A percentile compares a stretch with the other conserved stretches of the same genome.
Conservation (phyloP, 108 stramenopile genomes). For the Pseudonitzschia pungens region DNA sequence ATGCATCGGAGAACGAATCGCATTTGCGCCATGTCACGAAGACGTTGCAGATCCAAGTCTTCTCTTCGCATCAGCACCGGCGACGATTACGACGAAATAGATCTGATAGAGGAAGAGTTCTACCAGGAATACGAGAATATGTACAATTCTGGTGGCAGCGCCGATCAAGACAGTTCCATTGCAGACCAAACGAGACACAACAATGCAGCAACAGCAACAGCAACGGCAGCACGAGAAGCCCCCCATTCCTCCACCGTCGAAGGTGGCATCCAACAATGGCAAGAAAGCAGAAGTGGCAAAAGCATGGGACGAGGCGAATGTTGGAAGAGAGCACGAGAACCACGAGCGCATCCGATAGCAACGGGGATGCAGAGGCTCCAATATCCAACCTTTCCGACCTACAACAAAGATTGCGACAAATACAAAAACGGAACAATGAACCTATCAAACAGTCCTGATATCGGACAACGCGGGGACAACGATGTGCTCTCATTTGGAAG, state of each 20-base stretch:
- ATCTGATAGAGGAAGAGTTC: constrained; percentile 4
- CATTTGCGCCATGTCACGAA: not conserved
- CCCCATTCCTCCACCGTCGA: not conserved
- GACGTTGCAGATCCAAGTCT: not conserved
- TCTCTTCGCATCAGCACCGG: not conserved
- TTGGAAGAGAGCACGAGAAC: not conserved
- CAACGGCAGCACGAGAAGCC: not conserved
- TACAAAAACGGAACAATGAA: constrained; percentile 1
- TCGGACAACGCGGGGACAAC: not conserved
- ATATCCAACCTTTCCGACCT: constrained; percentile 17
- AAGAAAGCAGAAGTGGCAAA: constrained; percentile 5
- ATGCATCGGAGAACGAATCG: not conserved
- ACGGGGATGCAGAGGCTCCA: not conserved
- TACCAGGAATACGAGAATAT: not conserved
- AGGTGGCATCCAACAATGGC: not conserved
- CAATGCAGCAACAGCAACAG: not conserved
- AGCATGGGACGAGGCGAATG: constrained; percentile 10
- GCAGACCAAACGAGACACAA: not conserved
- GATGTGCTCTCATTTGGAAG: too few species aligned
- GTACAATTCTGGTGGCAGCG: not conserved
- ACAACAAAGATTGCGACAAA: constrained; percentile 6
- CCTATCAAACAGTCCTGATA: not conserved
- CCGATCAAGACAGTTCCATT: not conserved
- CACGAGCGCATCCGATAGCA: not conserved
- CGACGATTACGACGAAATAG: not conserved